A percentile compares a stretch with the other conserved stretches of the same genome.
Conservation (phyloP, 148 eudicot species). For the Heliosperma pusillum region DNA sequence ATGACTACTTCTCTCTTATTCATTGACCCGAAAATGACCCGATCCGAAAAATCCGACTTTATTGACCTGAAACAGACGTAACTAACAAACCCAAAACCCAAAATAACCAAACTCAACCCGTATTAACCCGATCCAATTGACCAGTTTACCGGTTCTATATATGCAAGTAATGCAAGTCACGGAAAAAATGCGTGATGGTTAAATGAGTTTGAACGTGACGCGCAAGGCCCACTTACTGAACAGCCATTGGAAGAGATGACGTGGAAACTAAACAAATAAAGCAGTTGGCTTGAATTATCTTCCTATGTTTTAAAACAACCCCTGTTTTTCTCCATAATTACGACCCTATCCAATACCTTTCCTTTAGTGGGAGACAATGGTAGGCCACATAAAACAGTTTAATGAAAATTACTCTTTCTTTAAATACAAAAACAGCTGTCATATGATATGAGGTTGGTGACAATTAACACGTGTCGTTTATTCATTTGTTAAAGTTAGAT, state of each 20-base stretch:
- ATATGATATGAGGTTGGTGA: neutral
- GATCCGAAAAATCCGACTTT: too few relatives aligned
- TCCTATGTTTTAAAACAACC: neutral
- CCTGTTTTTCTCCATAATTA: slow-evolving; percentile 13
- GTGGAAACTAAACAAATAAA: slow-evolving; percentile 20
- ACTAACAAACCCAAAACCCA: too few relatives aligned
- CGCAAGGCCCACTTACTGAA: neutral
- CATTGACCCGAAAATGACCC: too few relatives aligned
- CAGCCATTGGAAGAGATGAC: slow-evolving; percentile 16
- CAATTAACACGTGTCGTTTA: neutral
- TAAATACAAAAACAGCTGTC: slow-evolving; percentile 4
- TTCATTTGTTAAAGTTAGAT: neutral
- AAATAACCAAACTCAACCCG: too few relatives aligned
- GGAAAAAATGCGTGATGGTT: neutral
- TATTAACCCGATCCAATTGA: too few relatives aligned
- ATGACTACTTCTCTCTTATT: too few relatives aligned
- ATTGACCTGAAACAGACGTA: too few relatives aligned
- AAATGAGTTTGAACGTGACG: neutral
- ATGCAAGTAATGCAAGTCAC: neutral
- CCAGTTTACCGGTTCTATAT: too few relatives aligned
- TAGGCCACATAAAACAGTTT: slow-evolving; percentile 13
- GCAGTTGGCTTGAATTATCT: slow-evolving; percentile 14
- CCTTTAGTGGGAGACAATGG: slow-evolving; percentile 15
- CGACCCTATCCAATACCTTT: slow-evolving; percentile 5
- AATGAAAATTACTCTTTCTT: neutral